phyloP scores from a whole-genome alignment of 805 yeast genomes.

The Kurtzmaniella cleridarum region DNA sequence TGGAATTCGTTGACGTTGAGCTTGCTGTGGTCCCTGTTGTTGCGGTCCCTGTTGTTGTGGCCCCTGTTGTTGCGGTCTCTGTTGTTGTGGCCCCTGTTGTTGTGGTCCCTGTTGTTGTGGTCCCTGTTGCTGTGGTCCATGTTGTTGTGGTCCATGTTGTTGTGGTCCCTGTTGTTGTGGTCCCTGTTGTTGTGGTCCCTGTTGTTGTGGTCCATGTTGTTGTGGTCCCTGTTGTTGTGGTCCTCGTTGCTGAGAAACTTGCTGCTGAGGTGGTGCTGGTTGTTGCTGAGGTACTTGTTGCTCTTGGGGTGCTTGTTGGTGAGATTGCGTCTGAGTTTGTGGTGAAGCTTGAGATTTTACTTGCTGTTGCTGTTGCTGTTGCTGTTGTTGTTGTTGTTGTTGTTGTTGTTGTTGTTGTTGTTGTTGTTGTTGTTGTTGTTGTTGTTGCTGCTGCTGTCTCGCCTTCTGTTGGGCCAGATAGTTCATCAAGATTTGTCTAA shows the following conservation, averaged over 20 bases:
- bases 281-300: slow-evolving; percentile 3
- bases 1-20: slow-evolving; percentile 2
- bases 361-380: slow-evolving; percentile 11
- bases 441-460: slow-evolving; percentile 7
- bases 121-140: slow-evolving; percentile 6
- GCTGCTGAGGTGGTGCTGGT: slow-evolving; percentile 4
- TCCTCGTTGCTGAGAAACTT: slow-evolving; percentile 6
- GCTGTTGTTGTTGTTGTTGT: slow-evolving; percentile 17
- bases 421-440: slow-evolving; percentile 9
- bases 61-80: slow-evolving; percentile 6
- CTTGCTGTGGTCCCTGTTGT: slow-evolving; percentile 8
- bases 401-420: slow-evolving; percentile 21
- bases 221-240: slow-evolving; percentile 9
- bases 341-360: background rate
- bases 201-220: slow-evolving; percentile 7
- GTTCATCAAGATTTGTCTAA: slow-evolving; percentile 54
- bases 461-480: slow-evolving; percentile 44
- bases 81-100: slow-evolving; percentile 8
- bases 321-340: background rate
- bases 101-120: slow-evolving; percentile 7
- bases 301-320: slow-evolving; percentile 1
- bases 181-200: slow-evolving; percentile 5
- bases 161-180: slow-evolving; percentile 8
- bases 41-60: slow-evolving; percentile 6
- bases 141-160: slow-evolving; percentile 4